phyloP scores from a whole-genome alignment of 176 grass and related monocot genomes.

The Ensete glaucum region DNA sequence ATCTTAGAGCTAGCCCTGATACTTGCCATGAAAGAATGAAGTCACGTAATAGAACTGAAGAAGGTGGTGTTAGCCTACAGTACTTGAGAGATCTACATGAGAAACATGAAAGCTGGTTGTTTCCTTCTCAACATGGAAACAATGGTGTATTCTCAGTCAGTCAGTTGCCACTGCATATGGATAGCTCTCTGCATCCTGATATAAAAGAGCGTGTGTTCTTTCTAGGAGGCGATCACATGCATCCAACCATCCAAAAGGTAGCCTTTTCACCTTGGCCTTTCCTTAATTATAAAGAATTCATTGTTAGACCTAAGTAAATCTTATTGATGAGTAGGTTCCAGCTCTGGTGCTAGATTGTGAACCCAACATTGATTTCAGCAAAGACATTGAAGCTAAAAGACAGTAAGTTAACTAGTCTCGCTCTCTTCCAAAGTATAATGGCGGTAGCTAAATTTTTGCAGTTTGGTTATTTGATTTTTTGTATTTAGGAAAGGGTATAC shows the following conservation, averaged over 20 bases:
- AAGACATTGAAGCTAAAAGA: conserved; percentile 71
- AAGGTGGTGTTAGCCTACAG: conserved; percentile 77
- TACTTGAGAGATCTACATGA: conserved; percentile 87
- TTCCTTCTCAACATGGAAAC: conserved; percentile 46
- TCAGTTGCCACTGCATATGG: conserved; percentile 49
- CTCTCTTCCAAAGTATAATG: not conserved
- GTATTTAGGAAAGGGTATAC: too few species aligned
- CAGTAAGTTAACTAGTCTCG: conserved; percentile 33
- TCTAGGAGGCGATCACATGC: conserved; percentile 89
- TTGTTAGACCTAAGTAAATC: conserved; percentile 8
- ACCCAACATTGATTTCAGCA: conserved; percentile 92
- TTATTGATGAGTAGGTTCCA: conserved; percentile 52
- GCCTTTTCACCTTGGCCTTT: not conserved
- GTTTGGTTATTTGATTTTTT: not conserved
- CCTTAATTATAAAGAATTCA: not conserved
- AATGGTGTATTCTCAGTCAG: conserved; percentile 61
- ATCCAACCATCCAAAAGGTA: conserved; percentile 90
- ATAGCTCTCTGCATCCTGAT: conserved; percentile 51
- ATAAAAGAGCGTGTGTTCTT: conserved; percentile 76
- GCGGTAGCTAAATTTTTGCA: not conserved
- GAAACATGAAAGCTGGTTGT: conserved; percentile 94
- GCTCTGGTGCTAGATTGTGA: conserved; percentile 94
- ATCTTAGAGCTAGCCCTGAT: conserved; percentile 82
- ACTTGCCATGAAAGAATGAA: conserved; percentile 92
- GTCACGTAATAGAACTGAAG: conserved; percentile 73